Evolutionary conservation across 257 asterid genomes (phyloP).

Genomic region (Solanum chmielewskii): DNA sequence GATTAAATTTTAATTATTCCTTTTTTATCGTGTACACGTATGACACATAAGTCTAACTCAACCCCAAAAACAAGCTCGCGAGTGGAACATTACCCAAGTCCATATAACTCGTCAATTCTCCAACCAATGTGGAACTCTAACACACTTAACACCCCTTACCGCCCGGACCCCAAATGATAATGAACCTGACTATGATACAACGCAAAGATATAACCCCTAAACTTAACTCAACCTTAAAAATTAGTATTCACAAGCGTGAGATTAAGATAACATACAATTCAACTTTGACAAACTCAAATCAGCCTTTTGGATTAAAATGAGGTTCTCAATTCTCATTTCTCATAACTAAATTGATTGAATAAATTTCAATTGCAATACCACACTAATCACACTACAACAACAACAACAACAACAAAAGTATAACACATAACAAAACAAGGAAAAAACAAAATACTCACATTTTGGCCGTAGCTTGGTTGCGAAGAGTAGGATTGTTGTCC

Average conservation of each 20-base stretch:
- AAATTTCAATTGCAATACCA: neutral
- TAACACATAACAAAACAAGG: neutral
- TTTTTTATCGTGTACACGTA: neutral
- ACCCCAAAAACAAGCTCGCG: neutral
- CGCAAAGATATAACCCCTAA: neutral
- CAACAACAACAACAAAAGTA: neutral
- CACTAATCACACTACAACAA: neutral
- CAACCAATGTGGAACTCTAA: neutral
- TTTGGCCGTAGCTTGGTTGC: slow-evolving; percentile 18
- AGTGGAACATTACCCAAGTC: neutral
- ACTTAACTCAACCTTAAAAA: neutral
- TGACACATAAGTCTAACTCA: neutral
- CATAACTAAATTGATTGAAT: neutral
- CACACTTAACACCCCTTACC: neutral
- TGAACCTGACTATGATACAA: neutral
- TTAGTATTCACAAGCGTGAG: neutral
- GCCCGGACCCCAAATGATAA: neutral
- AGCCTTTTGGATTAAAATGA: neutral
- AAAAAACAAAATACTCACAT: neutral
- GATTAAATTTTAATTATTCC: neutral
- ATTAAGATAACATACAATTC: neutral
- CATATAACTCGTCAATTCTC: neutral
- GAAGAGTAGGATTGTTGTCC: slow-evolving; percentile 24
- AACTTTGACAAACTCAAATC: neutral
- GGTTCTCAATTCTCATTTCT: neutral